Evolutionary conservation across 371 early-diverging fungal genomes (phyloP).

Genomic region (Mortierella sp.): DNA sequence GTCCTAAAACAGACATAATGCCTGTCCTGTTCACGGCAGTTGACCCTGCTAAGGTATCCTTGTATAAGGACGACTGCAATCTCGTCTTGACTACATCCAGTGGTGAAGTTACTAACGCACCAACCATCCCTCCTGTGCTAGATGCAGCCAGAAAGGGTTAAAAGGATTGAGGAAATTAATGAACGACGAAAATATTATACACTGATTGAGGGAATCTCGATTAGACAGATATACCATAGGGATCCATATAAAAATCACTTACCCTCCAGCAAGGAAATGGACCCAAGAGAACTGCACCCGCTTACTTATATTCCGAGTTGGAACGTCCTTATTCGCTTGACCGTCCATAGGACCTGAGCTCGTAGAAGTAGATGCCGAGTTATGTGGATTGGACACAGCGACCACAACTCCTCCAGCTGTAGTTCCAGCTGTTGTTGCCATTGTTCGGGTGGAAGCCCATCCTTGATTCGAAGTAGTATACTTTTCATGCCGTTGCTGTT

Average conservation of each 20-base stretch:
- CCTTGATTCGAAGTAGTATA: not conserved
- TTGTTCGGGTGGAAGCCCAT: not conserved
- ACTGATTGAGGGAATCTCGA: too few relatives aligned
- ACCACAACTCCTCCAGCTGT: not conserved
- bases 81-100: slow-evolving; percentile 94
- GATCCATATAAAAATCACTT: too few relatives aligned
- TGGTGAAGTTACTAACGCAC: slow-evolving; percentile 90
- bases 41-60: not conserved
- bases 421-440: not conserved
- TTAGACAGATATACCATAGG: too few relatives aligned
- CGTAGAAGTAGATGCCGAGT: not conserved
- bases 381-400: not conserved
- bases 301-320: slow-evolving; percentile 21
- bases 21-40: slow-evolving; percentile 24
- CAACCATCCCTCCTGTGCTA: slow-evolving; percentile 79
- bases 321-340: not conserved
- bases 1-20: slow-evolving; percentile 59
- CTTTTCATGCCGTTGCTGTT: not conserved
- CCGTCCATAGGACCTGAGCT: not conserved
- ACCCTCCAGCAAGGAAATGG: slow-evolving; percentile 91
- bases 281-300: slow-evolving; percentile 63
- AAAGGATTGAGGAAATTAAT: too few relatives aligned
- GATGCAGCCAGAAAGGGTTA: too few relatives aligned
- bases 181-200: too few relatives aligned
- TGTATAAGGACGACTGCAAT: slow-evolving; percentile 72